Conservation (phyloP, 306 rosid species). For the Rosa multiflora region DNA sequence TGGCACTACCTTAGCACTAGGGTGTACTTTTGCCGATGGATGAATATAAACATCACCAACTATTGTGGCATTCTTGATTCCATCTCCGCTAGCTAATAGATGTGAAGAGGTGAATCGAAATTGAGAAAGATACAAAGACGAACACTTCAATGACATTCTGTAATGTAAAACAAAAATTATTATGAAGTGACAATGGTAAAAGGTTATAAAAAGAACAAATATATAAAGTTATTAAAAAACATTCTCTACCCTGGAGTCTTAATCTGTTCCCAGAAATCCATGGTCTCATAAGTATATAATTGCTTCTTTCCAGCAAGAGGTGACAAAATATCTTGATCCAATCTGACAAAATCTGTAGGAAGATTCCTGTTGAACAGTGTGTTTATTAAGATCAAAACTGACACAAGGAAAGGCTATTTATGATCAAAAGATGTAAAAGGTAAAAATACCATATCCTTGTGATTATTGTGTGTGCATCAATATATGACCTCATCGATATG, state of each 20-base stretch:
- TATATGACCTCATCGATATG: background rate
- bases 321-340: conserved; percentile 98
- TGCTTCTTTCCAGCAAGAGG: conserved; percentile 97
- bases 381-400: conserved; percentile 2
- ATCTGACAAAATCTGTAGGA: conserved; percentile 75
- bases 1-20: conserved; percentile 72
- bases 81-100: conserved; percentile 79
- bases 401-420: conserved; percentile 17
- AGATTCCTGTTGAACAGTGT: conserved; percentile 53
- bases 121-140: conserved; percentile 85
- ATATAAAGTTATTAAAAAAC: background rate
- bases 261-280: conserved; percentile 97
- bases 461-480: background rate
- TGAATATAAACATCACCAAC: conserved; percentile 83
- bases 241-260: conserved; percentile 86
- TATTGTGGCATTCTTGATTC: conserved; percentile 59
- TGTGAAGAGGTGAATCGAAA: conserved; percentile 70
- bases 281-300: conserved; percentile 78
- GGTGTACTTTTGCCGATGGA: conserved; percentile 96
- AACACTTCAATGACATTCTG: conserved; percentile 96
- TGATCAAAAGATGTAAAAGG: conserved; percentile 7
- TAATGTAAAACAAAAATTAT: conserved; percentile 33
- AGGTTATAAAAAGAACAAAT: conserved; percentile 11
- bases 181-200: conserved; percentile 14
- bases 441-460: conserved; percentile 10